Evolutionary conservation across 2,329 filamentous ascomycete genomes (phyloP).

Genomic region (Pestalotiopsis sp.): DNA sequence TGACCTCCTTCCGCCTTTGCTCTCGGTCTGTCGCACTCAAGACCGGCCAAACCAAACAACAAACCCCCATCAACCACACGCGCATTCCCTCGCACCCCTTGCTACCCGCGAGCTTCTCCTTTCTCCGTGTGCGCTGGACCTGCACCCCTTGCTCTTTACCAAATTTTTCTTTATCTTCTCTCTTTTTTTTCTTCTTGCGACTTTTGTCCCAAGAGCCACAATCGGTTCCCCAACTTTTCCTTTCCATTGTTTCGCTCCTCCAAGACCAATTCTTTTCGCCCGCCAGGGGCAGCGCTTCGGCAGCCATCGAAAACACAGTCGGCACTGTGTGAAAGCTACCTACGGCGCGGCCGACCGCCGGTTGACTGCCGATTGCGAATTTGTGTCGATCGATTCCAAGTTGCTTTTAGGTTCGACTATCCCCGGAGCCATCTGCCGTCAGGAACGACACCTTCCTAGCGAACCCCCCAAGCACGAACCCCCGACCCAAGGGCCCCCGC

Average conservation of each 20-base stretch:
- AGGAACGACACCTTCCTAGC: constrained; percentile 1
- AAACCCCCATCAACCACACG: neutral
- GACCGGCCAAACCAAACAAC: neutral
- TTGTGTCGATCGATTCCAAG: constrained; percentile 3
- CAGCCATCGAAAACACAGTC: neutral
- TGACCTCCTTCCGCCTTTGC: neutral
- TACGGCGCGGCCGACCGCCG: constrained; percentile 2
- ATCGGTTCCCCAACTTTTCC: neutral
- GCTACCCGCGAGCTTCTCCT: neutral
- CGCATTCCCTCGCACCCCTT: neutral
- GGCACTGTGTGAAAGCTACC: neutral
- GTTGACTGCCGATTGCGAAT: neutral
- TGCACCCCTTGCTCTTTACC: neutral
- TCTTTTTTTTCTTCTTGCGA: neutral
- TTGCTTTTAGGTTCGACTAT: constrained; percentile 5
- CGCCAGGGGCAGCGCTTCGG: neutral
- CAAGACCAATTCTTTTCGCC: neutral
- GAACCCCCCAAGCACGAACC: neutral
- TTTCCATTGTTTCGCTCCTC: neutral
- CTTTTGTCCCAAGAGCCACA: neutral
- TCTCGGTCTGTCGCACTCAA: neutral
- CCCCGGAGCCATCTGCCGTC: constrained; percentile 6
- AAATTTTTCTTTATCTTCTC: neutral
- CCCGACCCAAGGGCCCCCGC: neutral
- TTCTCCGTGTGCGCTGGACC: neutral